A percentile compares a stretch with the other conserved stretches of the same genome.
phyloP scores from a whole-genome alignment of 345 rosid genomes.

The Citrus hindsii region DNA sequence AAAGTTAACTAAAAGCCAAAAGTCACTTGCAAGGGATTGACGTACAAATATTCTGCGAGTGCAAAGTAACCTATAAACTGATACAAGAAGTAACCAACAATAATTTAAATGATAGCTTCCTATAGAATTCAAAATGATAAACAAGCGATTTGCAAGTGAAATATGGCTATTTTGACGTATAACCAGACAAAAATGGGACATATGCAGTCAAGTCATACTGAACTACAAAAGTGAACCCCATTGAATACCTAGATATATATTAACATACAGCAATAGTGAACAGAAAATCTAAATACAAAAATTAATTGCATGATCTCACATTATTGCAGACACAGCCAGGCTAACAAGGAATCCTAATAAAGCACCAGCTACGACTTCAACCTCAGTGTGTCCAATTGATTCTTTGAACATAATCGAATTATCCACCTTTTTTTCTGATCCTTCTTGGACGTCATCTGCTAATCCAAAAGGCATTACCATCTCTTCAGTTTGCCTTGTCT shows the following conservation, averaged over 20 bases:
- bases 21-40: neutral
- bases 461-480: conserved; percentile 3
- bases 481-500: conserved; percentile 3
- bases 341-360: conserved; percentile 65
- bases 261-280: neutral
- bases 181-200: neutral
- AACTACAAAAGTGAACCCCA: neutral
- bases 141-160: too few relatives aligned
- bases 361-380: conserved; percentile 83
- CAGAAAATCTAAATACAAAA: neutral
- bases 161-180: too few relatives aligned
- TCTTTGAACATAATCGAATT: conserved; percentile 49
- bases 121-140: too few relatives aligned
- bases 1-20: too few relatives aligned
- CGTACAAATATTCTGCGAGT: neutral
- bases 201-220: neutral
- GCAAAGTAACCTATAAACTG: neutral
- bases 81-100: too few relatives aligned
- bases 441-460: conserved; percentile 13
- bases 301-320: conserved; percentile 4
- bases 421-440: conserved; percentile 3
- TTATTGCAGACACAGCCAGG: conserved; percentile 33
- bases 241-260: neutral
- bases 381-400: conserved; percentile 79
- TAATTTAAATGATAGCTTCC: too few relatives aligned